A percentile compares a stretch with the other conserved stretches of the same genome.
These are phyloP conservation scores for Acer negundo DNA, from an alignment of 345 rosid genomes.

Conservation along the genomic window DNA sequence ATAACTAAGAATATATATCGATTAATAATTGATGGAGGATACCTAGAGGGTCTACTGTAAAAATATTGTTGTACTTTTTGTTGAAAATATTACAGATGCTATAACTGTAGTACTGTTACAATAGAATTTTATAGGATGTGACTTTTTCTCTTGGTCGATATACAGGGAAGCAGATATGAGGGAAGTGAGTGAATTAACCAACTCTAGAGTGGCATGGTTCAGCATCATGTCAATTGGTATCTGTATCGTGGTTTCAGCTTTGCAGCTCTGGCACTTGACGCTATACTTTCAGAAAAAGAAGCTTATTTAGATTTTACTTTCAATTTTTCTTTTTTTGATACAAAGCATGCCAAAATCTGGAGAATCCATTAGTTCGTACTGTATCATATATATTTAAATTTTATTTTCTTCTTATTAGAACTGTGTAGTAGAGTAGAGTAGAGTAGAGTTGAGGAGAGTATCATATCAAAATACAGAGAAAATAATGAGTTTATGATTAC, in stretches of 20 bases:
- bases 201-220: conserved; percentile 77
- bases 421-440: too few relatives aligned
- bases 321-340: too few relatives aligned
- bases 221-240: conserved; percentile 75
- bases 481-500: too few relatives aligned
- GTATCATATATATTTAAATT: too few relatives aligned
- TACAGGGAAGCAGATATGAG: conserved; percentile 80
- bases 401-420: too few relatives aligned
- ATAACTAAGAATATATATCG: not conserved
- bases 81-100: not conserved
- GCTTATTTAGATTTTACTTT: conserved; percentile 51
- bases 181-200: conserved; percentile 67
- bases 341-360: too few relatives aligned
- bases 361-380: too few relatives aligned
- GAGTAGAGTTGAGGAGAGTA: too few relatives aligned
- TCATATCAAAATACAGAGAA: too few relatives aligned
- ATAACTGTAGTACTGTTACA: not conserved
- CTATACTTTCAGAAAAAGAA: conserved; percentile 81
- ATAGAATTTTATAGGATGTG: not conserved
- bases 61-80: not conserved
- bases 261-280: conserved; percentile 82
- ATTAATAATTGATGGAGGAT: not conserved
- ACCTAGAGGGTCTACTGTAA: not conserved
- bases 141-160: not conserved
- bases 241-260: conserved; percentile 60